Conservation (phyloP, 2,329 filamentous ascomycete genomes). For the Microcyclosporella mali region DNA sequence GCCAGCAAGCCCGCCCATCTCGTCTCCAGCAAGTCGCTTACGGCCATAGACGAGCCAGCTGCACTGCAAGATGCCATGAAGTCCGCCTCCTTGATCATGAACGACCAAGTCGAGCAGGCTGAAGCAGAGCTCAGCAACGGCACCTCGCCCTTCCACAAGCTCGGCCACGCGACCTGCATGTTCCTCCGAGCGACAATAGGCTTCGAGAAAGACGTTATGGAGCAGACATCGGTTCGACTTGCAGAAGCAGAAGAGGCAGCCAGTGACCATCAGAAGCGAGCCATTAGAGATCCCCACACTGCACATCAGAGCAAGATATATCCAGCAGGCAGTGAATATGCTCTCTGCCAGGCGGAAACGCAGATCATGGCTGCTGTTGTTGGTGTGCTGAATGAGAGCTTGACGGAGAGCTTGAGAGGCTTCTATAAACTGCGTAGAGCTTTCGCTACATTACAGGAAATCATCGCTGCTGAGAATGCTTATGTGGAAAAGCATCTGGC, state of each 20-base stretch:
- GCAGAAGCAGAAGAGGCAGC: conserved; percentile 70
- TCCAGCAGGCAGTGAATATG: conserved; percentile 77
- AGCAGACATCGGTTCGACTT: conserved; percentile 68
- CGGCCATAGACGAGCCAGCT: conserved; percentile 49
- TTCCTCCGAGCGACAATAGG: conserved; percentile 84
- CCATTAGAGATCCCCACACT: conserved; percentile 52
- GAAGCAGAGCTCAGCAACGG: conserved; percentile 66
- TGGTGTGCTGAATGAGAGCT: conserved; percentile 81
- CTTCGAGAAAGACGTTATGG: conserved; percentile 88
- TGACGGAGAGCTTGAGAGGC: conserved; percentile 83
- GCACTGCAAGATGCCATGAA: conserved; percentile 42
- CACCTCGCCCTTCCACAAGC: conserved; percentile 78
- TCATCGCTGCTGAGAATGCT: conserved; percentile 67
- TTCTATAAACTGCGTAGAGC: conserved; percentile 92
- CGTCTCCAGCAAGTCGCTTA: conserved; percentile 50
- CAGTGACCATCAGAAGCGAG: conserved; percentile 68
- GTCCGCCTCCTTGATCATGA: conserved; percentile 30
- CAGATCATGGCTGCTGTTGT: conserved; percentile 87
- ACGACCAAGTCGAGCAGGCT: conserved; percentile 71
- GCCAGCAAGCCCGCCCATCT: conserved; percentile 27
- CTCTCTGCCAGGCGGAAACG: conserved; percentile 74
- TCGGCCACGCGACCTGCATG: conserved; percentile 72
- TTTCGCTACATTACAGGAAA: conserved; percentile 71
- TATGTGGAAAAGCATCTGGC: conserved; percentile 39
- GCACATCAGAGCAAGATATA: conserved; percentile 61